phyloP scores from a whole-genome alignment of 768 basidiomycete species.

The Tephrocybe sp. region DNA sequence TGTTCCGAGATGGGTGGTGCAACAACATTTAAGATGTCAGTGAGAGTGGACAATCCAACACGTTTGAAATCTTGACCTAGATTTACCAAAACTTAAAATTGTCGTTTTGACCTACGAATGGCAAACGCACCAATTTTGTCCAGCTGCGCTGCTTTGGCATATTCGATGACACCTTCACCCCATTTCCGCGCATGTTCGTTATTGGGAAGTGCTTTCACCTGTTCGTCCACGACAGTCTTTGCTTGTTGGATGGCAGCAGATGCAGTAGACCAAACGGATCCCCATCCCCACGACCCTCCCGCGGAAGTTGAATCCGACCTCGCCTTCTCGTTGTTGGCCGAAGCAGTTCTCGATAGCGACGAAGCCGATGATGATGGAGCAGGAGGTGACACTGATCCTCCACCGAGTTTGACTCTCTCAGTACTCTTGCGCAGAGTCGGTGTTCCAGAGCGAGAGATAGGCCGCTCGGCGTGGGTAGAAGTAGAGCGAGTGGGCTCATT shows the following conservation, averaged over 20 bases:
- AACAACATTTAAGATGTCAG: slow-evolving; percentile 92
- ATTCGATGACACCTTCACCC: slow-evolving; percentile 82
- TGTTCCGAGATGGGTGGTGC: slow-evolving; percentile 98
- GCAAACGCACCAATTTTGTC: slow-evolving; percentile 77
- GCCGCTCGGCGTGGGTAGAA: slow-evolving; percentile 53
- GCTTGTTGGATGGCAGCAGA: slow-evolving; percentile 88
- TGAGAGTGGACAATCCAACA: slow-evolving; percentile 85
- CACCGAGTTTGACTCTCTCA: slow-evolving; percentile 71
- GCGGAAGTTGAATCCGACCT: slow-evolving; percentile 20
- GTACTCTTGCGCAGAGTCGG: slow-evolving; percentile 75
- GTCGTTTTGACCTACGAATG: not conserved
- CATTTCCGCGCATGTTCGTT: slow-evolving; percentile 88
- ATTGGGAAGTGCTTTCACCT: slow-evolving; percentile 83
- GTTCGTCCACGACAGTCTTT: slow-evolving; percentile 85
- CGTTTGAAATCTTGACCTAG: slow-evolving; percentile 75
- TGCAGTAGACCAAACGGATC: slow-evolving; percentile 86
- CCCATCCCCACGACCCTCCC: slow-evolving; percentile 72
- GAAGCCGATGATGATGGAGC: slow-evolving; percentile 42
- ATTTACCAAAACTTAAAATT: slow-evolving; percentile 2
- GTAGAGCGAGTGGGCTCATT: slow-evolving; percentile 70
- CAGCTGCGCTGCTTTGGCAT: slow-evolving; percentile 86
- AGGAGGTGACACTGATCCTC: slow-evolving; percentile 40
- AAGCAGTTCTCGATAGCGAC: slow-evolving; percentile 31
- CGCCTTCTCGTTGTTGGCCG: slow-evolving; percentile 26
- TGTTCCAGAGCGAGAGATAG: slow-evolving; percentile 65